A percentile compares a stretch with the other conserved stretches of the same genome.
These are phyloP conservation scores for Ustilago lituana DNA, from an alignment of 1,284 basidiomycete species.

Conservation along the genomic window DNA sequence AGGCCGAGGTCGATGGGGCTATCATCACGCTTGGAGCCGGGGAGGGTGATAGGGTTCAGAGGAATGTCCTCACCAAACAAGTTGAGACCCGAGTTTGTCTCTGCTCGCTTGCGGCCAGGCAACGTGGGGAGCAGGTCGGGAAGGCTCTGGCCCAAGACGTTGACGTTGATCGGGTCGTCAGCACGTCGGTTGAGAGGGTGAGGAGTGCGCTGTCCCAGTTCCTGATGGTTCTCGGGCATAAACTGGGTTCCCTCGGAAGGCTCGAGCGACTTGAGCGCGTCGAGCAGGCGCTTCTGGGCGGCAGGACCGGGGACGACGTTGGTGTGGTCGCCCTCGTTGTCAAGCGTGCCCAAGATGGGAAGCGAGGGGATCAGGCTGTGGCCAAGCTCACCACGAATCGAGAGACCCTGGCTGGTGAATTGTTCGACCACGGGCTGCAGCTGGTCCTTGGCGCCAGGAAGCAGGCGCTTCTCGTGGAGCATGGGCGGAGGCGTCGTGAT, in stretches of 20 bases:
- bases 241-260: slow-evolving; percentile 10
- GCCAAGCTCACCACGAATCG: slow-evolving; percentile 19
- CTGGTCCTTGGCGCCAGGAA: slow-evolving; percentile 3
- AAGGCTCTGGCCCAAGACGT: slow-evolving; percentile 12
- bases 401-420: slow-evolving; percentile 29
- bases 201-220: slow-evolving; percentile 22
- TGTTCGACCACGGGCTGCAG: slow-evolving; percentile 20
- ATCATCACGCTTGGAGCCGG: slow-evolving; percentile 7
- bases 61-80: slow-evolving; percentile 21
- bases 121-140: slow-evolving; percentile 11
- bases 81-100: slow-evolving; percentile 25
- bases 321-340: slow-evolving; percentile 43
- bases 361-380: slow-evolving; percentile 25
- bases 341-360: slow-evolving; percentile 30
- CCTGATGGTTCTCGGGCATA: slow-evolving; percentile 27
- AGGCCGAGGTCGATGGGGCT: slow-evolving; percentile 12
- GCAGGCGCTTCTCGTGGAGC: slow-evolving; percentile 23
- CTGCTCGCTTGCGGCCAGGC: slow-evolving; percentile 16
- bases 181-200: slow-evolving; percentile 37
- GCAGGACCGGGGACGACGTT: slow-evolving; percentile 14
- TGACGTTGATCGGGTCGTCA: slow-evolving; percentile 13
- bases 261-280: slow-evolving; percentile 19
- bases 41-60: slow-evolving; percentile 7
- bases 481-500: slow-evolving; percentile 37
- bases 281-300: slow-evolving; percentile 21